Evolutionary conservation across 2,329 filamentous ascomycete genomes (phyloP).

Genomic region (Leptodontidium sp.): DNA sequence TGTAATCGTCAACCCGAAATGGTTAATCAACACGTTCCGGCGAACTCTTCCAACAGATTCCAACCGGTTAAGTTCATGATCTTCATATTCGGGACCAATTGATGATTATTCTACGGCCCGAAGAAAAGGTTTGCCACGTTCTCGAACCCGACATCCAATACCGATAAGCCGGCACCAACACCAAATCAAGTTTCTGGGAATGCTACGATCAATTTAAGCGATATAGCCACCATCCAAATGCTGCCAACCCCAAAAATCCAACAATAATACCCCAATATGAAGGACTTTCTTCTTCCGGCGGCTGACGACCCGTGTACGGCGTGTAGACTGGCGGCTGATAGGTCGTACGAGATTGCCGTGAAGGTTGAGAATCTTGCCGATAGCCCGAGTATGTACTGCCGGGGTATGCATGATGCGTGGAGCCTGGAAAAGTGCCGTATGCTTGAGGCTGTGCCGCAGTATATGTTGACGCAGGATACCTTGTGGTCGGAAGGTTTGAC

Average conservation of each 20-base stretch:
- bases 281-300: background rate
- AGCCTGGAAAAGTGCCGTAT: conserved; percentile 1
- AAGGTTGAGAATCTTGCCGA: conserved; percentile 1
- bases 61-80: no score
- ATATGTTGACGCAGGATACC: background rate
- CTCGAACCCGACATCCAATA: background rate
- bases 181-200: background rate
- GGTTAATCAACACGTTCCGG: no score
- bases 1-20: no score
- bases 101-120: no score
- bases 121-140: background rate
- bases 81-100: no score
- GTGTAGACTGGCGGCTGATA: background rate
- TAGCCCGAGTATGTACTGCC: background rate
- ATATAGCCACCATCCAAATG: conserved; percentile 1
- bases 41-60: no score
- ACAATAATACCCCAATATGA: background rate
- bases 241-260: background rate
- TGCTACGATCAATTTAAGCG: background rate
- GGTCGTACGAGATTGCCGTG: conserved; percentile 1
- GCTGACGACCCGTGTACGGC: background rate
- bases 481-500: background rate
- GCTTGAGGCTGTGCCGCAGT: background rate
- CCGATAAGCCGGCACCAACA: background rate
- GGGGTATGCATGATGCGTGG: background rate